Evolutionary conservation across 2,329 filamentous ascomycete genomes (phyloP).

Genomic region (Ceratocystis huliohia): DNA sequence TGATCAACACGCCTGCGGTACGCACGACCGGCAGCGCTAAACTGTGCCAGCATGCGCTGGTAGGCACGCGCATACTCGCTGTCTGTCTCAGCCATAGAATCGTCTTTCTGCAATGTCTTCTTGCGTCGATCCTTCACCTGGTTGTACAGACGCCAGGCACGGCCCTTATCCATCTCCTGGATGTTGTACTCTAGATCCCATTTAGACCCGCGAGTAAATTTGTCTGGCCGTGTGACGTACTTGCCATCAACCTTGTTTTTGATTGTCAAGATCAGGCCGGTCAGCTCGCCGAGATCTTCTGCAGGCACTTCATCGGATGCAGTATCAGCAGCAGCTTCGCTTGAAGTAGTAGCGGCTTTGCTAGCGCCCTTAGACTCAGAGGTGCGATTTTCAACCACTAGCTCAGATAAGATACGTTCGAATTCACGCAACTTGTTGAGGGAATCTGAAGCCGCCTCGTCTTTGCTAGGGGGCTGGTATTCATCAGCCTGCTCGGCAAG

Average conservation of each 20-base stretch:
- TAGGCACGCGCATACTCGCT: conserved; percentile 32
- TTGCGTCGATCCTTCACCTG: conserved; percentile 44
- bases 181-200: conserved; percentile 76
- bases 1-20: conserved; percentile 45
- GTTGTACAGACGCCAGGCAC: conserved; percentile 42
- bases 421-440: conserved; percentile 35
- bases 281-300: conserved; percentile 31
- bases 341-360: conserved; percentile 1
- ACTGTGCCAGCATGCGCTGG: conserved; percentile 37
- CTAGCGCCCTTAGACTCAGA: conserved; percentile 2
- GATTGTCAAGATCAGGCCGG: conserved; percentile 60
- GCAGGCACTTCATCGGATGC: background rate
- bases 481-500: conserved; percentile 35
- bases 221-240: conserved; percentile 47
- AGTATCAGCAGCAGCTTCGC: background rate
- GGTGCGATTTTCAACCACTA: conserved; percentile 29
- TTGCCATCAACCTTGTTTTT: conserved; percentile 59
- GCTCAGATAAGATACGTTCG: conserved; percentile 38
- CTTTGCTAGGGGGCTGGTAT: conserved; percentile 23
- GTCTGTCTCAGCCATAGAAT: conserved; percentile 25
- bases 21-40: conserved; percentile 41
- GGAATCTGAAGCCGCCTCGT: conserved; percentile 23
- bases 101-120: conserved; percentile 29
- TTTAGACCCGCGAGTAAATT: conserved; percentile 31
- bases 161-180: conserved; percentile 41